A percentile compares a stretch with the other conserved stretches of the same genome.
Evolutionary conservation across 1,284 basidiomycete species (phyloP).

Genomic region (Ustilago cynodontis): DNA sequence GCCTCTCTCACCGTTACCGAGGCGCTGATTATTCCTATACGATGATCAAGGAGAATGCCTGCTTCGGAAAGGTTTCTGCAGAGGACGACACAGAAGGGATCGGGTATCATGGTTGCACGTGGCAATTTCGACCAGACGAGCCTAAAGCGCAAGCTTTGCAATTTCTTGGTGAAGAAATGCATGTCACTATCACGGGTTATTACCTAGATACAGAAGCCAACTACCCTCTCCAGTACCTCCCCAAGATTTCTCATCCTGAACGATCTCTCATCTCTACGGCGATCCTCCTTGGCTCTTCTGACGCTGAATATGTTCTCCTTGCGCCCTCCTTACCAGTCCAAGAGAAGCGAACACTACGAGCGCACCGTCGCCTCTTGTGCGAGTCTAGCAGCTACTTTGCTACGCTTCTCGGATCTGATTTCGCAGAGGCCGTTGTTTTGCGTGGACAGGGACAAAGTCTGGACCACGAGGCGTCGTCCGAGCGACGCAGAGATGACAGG

Average conservation of each 20-base stretch:
- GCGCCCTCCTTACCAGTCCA: background rate
- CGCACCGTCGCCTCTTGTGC: background rate
- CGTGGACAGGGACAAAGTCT: background rate
- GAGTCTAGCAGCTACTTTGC: conserved; percentile 7
- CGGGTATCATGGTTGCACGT: background rate
- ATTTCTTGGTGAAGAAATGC: background rate
- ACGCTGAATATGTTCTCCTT: background rate
- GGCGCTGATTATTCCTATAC: no score
- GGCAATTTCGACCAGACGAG: background rate
- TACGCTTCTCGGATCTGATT: conserved; percentile 1
- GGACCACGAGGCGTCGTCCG: background rate
- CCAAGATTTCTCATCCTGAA: background rate
- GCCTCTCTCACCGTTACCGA: no score
- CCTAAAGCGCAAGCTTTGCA: background rate
- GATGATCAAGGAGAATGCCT: no score
- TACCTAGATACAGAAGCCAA: background rate
- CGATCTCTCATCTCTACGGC: background rate
- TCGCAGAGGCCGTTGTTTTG: conserved; percentile 2
- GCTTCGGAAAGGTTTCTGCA: no score
- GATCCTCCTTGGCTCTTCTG: background rate
- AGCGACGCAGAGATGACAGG: background rate
- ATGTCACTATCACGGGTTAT: background rate
- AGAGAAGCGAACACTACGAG: background rate
- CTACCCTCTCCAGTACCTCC: background rate
- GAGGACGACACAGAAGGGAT: no score